Conservation (phyloP, 257 asterid species). For the Gynochthodes officinalis region DNA sequence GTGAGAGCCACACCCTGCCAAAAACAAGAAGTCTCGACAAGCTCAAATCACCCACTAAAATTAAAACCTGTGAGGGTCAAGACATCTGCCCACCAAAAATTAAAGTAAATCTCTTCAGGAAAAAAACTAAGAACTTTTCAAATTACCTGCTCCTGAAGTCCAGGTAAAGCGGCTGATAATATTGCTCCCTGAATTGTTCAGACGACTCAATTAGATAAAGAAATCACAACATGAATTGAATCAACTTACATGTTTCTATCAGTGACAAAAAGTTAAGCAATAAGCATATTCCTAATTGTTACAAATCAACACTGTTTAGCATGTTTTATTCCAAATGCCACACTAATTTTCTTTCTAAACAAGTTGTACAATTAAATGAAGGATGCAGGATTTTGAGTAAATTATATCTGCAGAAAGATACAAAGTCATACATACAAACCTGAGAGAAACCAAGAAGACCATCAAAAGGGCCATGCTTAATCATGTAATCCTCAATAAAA, state of each 20-base stretch:
- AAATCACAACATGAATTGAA: not conserved
- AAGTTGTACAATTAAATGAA: not conserved
- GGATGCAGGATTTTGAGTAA: not conserved
- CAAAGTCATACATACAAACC: slow-evolving; percentile 26
- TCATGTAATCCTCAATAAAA: slow-evolving; percentile 68
- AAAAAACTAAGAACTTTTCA: not conserved
- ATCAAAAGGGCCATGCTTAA: slow-evolving; percentile 74
- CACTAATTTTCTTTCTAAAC: too few species aligned
- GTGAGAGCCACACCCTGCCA: slow-evolving; percentile 72
- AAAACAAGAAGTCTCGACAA: not conserved
- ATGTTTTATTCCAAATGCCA: not conserved
- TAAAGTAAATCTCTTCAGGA: not conserved
- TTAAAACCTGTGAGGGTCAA: not conserved
- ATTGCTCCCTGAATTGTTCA: slow-evolving; percentile 71
- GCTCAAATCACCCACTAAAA: not conserved
- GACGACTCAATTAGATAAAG: not conserved
- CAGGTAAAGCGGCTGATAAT: slow-evolving; percentile 75
- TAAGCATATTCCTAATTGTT: not conserved
- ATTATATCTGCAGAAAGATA: not conserved
- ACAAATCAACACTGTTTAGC: too few species aligned
- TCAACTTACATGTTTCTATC: not conserved
- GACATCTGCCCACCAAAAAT: not conserved
- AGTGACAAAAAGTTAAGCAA: too few species aligned
- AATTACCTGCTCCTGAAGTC: slow-evolving; percentile 71
- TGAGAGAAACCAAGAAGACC: slow-evolving; percentile 98